Base-by-base conservation (phyloP, 1,139 yeast species). In the Yamadazyma sp. region DNA sequence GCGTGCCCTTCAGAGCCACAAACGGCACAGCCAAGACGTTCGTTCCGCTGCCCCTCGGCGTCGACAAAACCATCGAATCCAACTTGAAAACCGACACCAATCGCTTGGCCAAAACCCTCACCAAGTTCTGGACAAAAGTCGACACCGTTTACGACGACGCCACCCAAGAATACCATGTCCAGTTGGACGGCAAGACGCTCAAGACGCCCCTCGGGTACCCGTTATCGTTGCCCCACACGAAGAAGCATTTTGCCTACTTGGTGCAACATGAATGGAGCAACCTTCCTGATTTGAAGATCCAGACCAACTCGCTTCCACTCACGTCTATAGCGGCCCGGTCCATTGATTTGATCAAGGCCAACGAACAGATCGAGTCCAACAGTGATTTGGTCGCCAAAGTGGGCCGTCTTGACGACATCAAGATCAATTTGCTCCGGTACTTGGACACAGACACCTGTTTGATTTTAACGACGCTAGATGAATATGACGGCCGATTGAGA, bases 381-480 rank as follows among this genome's bases (percentile, higher is more conserved):
- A 59, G 67, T 4, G 84, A 81, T 38, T 59, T 74, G 41, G 60
- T 71, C 15, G 75, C 80, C 23, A 82, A 81, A 54, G 74, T 82
- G 28, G 87, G 89, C 8, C 75, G 70, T 46, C 62, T 78, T 35
- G 73, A 72, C 6, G 78, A 75, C 39, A 72, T 85, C 28, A 74
- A 77, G 45, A 56, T 67, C 35, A 73, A 74, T 45, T 57, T 92
- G 46, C 66, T 90, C 52, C 80, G 92, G 41, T 92, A 89, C 56
- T 68, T 94, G 40, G 98, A 92, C 56, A 92, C 98, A 1, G 98
- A 92, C 58, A 89, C 97, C 2, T 69, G 95, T 49, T 71, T 92
- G 35, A 88, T 90, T 8, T 86, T 89, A 55, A 80, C 96, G 1
- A 94, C 96, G n/a, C 50, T 52, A 12, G 74, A 70, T 34, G 97